These are phyloP conservation scores for Xerophyta viscosa DNA, from an alignment of 106 monocot genomes.

Conservation along the genomic window DNA sequence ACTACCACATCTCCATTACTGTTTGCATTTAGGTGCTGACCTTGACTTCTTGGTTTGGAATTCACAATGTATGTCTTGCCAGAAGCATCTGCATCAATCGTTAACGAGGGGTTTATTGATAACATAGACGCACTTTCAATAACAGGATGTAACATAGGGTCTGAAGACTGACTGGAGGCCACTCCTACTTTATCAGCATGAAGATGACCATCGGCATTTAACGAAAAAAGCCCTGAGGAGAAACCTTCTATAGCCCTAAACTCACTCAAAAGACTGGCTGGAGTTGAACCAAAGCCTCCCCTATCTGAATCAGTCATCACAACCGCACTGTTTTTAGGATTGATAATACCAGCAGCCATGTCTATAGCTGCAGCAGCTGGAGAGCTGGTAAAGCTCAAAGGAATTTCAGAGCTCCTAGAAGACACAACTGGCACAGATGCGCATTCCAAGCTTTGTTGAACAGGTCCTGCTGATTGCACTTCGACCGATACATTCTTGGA, in stretches of 20 bases:
- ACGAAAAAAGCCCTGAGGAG: slow-evolving; percentile 16
- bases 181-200: background rate
- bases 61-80: slow-evolving; percentile 14
- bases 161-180: slow-evolving; percentile 1
- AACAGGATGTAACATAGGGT: background rate
- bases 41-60: slow-evolving; percentile 12
- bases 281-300: background rate
- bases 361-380: slow-evolving; percentile 9
- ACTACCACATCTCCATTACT: slow-evolving; percentile 3
- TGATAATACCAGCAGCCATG: slow-evolving; percentile 1
- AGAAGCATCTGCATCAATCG: slow-evolving; percentile 3
- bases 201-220: slow-evolving; percentile 13
- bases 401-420: slow-evolving; percentile 6
- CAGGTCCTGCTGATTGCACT: slow-evolving; percentile 1
- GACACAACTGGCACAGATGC: slow-evolving; percentile 3
- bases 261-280: background rate
- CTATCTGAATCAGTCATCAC: background rate
- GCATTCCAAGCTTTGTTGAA: background rate
- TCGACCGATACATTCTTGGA: background rate
- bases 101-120: background rate
- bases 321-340: background rate
- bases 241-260: slow-evolving; percentile 9
- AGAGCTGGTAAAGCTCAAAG: slow-evolving; percentile 1
- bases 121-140: slow-evolving; percentile 1
- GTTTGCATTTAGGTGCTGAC: slow-evolving; percentile 2